Conservation (phyloP, 768 basidiomycete genomes). For the Mycena polygramma region DNA sequence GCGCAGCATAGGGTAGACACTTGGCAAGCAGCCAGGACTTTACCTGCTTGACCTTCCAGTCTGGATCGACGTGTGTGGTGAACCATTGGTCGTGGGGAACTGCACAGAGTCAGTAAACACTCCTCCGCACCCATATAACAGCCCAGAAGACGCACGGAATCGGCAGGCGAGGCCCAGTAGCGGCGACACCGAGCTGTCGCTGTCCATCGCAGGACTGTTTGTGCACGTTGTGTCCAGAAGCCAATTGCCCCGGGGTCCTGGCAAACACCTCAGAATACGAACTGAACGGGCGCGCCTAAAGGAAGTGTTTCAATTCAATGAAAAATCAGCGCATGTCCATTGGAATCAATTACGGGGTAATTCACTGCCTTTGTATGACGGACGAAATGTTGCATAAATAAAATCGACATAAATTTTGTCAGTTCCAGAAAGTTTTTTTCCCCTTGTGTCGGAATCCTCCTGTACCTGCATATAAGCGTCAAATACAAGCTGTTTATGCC, state of each 20-base stretch:
- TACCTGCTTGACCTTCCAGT: conserved; percentile 71
- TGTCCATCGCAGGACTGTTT: conserved; percentile 30
- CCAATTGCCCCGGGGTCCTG: not conserved
- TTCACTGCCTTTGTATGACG: no score
- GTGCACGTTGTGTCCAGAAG: not conserved
- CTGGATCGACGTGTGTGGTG: conserved; percentile 72
- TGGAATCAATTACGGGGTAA: no score
- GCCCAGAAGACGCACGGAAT: conserved; percentile 58
- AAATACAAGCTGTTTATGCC: no score
- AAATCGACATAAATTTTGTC: no score
- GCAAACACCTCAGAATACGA: conserved; percentile 6
- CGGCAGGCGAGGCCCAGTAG: conserved; percentile 66
- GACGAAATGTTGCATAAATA: no score
- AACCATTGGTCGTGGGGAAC: conserved; percentile 86
- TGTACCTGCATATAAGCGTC: no score
- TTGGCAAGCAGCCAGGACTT: conserved; percentile 75
- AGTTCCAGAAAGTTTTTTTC: no score
- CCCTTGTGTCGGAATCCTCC: no score
- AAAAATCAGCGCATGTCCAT: not conserved
- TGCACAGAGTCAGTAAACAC: conserved; percentile 39
- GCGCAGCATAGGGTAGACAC: conserved; percentile 57
- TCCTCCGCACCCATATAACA: not conserved
- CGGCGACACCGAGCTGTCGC: conserved; percentile 31
- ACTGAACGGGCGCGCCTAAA: not conserved
- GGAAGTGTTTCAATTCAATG: not conserved